Percentiles rank a stretch among this genome's conserved stretches.
Evolutionary conservation across 345 rosid species (phyloP).

Genomic region (Arabidopsis suecica): DNA sequence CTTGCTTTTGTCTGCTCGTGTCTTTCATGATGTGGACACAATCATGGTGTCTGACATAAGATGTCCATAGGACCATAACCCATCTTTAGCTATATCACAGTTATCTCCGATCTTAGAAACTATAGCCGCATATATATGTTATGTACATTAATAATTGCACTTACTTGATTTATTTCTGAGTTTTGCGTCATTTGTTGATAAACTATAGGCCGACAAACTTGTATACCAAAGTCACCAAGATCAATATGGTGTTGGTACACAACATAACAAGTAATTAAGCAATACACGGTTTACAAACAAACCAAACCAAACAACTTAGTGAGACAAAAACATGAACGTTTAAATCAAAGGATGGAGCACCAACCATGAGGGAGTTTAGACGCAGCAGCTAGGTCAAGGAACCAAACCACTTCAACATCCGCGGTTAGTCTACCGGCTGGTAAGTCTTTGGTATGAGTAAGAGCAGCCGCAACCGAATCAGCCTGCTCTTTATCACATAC

Average conservation of each 20-base stretch:
- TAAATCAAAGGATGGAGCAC: slow-evolving; percentile 32
- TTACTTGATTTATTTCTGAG: too few species aligned
- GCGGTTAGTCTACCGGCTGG: slow-evolving; percentile 72
- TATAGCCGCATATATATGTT: too few species aligned
- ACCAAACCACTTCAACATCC: slow-evolving; percentile 76
- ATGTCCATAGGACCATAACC: not conserved
- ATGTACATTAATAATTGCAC: too few species aligned
- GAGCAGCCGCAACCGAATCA: slow-evolving; percentile 55
- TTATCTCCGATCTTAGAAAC: too few species aligned
- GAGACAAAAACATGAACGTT: not conserved
- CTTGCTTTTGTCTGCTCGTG: slow-evolving; percentile 30
- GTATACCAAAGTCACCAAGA: not conserved
- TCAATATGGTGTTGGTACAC: slow-evolving; percentile 9
- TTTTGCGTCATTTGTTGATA: too few species aligned
- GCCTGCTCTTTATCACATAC: slow-evolving; percentile 68
- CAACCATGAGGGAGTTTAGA: slow-evolving; percentile 47
- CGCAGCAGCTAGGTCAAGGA: slow-evolving; percentile 83
- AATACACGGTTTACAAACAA: not conserved
- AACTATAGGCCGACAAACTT: not conserved
- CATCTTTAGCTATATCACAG: not conserved
- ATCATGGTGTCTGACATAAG: slow-evolving; percentile 22
- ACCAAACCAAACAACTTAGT: slow-evolving; percentile 16
- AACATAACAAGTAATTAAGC: not conserved
- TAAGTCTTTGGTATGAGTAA: slow-evolving; percentile 46
- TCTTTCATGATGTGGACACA: slow-evolving; percentile 34